Evolutionary conservation across 2,329 filamentous ascomycete species (phyloP), one percentile per base, ranked within the genome.

Genomic region (Xylariales sp.): DNA sequence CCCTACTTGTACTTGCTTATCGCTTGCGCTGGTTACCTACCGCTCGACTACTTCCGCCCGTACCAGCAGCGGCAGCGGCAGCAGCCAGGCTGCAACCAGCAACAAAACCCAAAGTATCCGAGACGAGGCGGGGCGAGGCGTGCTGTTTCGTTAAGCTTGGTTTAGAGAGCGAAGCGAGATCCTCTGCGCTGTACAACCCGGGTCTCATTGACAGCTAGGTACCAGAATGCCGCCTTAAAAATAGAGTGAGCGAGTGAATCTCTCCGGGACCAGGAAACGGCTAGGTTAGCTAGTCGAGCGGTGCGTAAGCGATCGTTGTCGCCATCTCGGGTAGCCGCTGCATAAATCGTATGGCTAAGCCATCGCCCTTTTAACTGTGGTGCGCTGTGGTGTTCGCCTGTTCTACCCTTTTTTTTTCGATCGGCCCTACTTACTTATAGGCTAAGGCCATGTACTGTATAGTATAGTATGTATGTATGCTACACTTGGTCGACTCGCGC

Each of bases 371-470:
- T 46, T 50, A 39, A 50, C 28, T 49, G 28, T 58, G 54, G 23
- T 23, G 23, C 23, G 23, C 23, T 23, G 23, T 23, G 23, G 23
- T 23, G 23, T 23, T 23, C 46, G 48, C 46, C 34, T 57, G 36
- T 49, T 30, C 49, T 53, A 32, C 56, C 49, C 23, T 23, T 23
- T 23, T 23, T 23, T 23, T 23, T 14, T 63, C 50, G 57, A 46
- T 68, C 62, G 68, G 68, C 55, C 68, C 68, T 68, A 68, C 46
- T 64, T 68, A 68, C 46, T 64, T 43, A 68, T 61, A 67, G 65
- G 67, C 68, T 69, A 23, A 23, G 23, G 23, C 23, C 23, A 23
- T 23, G 23, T 23, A 23, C 23, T 23, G 23, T 23, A 23, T 23
- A 23, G 23, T 23, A 23, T 23, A 23, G 23, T 23, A 23, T 23